These are phyloP conservation scores for Dryas integrifolia DNA, from an alignment of 331 rosid species.

Conservation along the genomic window DNA sequence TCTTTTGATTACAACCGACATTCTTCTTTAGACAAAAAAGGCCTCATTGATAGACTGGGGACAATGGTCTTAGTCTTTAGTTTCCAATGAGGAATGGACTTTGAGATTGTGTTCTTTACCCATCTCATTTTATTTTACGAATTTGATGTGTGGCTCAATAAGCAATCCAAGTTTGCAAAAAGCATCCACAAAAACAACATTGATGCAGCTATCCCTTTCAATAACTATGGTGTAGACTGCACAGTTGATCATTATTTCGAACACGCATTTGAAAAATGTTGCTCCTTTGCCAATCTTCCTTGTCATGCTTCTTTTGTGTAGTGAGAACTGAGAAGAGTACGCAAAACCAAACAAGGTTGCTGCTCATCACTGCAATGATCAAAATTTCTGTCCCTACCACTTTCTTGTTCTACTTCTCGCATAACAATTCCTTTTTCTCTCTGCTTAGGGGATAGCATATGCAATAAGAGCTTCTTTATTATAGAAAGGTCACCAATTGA, in stretches of 20 bases:
- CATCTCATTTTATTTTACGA: neutral
- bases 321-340: neutral
- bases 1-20: neutral
- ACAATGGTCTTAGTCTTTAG: too few species aligned
- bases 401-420: constrained; percentile 2
- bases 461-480: neutral
- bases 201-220: neutral
- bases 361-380: neutral
- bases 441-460: neutral
- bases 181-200: neutral
- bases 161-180: neutral
- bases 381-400: neutral
- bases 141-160: neutral
- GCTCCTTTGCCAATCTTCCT: neutral
- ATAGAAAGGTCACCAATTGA: neutral
- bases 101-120: neutral
- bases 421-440: neutral
- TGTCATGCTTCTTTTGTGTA: neutral
- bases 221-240: neutral
- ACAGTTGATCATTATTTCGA: neutral
- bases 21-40: too few species aligned
- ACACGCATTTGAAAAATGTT: neutral
- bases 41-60: too few species aligned
- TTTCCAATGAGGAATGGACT: neutral
- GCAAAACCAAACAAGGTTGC: neutral